phyloP scores from a whole-genome alignment of 345 rosid genomes.

The Moricandia moricandioides region DNA sequence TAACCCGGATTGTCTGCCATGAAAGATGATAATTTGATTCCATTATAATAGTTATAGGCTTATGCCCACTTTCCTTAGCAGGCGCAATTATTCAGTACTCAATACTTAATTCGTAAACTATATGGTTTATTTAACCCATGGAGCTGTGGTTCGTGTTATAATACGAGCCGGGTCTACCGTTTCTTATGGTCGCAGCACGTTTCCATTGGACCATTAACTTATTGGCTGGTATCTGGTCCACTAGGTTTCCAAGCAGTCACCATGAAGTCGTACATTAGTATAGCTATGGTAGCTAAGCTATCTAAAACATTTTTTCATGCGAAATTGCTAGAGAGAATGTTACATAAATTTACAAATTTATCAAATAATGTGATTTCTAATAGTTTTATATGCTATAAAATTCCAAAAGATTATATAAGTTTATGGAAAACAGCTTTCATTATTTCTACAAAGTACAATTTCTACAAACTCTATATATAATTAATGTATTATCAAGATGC shows the following conservation, averaged over 20 bases:
- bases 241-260: neutral
- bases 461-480: neutral
- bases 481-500: neutral
- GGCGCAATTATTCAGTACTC: conserved; percentile 32
- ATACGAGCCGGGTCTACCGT: conserved; percentile 2
- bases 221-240: neutral
- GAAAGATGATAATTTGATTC: conserved; percentile 30
- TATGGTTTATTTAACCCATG: neutral
- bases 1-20: conserved; percentile 23
- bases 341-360: too few species aligned
- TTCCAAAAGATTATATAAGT: neutral
- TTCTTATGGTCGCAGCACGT: conserved; percentile 2
- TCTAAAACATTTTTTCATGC: too few species aligned
- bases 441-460: neutral
- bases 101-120: conserved; percentile 12
- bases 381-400: neutral
- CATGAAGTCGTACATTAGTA: too few species aligned
- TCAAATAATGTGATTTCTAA: neutral
- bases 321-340: too few species aligned
- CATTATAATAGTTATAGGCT: conserved; percentile 15
- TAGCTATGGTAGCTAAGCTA: too few species aligned
- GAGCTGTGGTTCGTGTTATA: neutral
- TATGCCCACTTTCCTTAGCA: conserved; percentile 26
- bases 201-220: neutral
- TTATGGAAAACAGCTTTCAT: neutral